Conservation (phyloP, 257 asterid species). For the Solanum gracilifrons region DNA sequence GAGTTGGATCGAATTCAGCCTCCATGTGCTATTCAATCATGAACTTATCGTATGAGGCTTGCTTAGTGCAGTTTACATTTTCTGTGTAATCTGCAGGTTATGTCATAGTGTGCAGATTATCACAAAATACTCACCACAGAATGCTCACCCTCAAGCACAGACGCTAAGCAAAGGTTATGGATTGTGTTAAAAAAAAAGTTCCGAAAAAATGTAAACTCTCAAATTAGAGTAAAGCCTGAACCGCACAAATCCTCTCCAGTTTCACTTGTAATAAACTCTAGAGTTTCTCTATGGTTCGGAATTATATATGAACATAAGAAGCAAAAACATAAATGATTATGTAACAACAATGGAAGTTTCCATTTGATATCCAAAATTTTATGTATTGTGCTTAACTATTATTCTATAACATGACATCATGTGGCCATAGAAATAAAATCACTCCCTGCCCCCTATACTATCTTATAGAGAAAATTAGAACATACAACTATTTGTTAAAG, state of each 20-base stretch:
- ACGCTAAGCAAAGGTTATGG: not conserved
- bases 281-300: not conserved
- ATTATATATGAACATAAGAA: not conserved
- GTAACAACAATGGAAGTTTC: not conserved
- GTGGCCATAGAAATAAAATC: constrained; percentile 11
- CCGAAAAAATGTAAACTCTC: not conserved
- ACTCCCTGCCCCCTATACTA: not conserved
- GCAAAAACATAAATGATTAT: not conserved
- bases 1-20: too few relatives aligned
- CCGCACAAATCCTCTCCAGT: not conserved
- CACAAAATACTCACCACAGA: not conserved
- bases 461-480: not conserved
- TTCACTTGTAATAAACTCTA: not conserved
- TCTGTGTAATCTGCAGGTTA: too few relatives aligned
- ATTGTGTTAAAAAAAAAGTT: not conserved
- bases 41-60: not conserved
- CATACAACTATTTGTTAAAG: constrained; percentile 5
- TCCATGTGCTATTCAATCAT: too few relatives aligned
- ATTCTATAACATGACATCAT: constrained; percentile 11
- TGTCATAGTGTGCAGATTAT: not conserved
- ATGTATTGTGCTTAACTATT: not conserved
- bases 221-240: not conserved
- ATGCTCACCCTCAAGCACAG: not conserved
- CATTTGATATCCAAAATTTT: not conserved
- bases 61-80: not conserved